Percentiles rank a stretch among this genome's conserved stretches.
These are phyloP conservation scores for Tetradesmus lagerheimii DNA, from an alignment of 139 green algal species.

Conservation along the genomic window DNA sequence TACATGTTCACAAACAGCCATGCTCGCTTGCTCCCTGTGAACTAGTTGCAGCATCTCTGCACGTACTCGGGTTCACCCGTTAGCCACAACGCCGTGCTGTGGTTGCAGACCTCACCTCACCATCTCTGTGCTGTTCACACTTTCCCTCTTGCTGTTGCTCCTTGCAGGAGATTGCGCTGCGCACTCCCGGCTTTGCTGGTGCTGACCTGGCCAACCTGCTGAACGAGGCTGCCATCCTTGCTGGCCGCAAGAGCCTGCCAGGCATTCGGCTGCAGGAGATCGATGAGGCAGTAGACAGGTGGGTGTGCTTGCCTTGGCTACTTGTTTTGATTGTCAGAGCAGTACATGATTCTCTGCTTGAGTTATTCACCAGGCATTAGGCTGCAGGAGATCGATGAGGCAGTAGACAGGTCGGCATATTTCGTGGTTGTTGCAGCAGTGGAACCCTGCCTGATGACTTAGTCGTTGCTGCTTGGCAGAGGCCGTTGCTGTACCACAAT, in stretches of 20 bases:
- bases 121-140: not conserved
- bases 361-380: constrained; percentile 65
- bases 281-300: constrained; percentile 97
- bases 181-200: constrained; percentile 84
- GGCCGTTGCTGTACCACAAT: no score
- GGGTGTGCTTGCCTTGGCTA: constrained; percentile 48
- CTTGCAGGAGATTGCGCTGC: constrained; percentile 36
- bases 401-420: constrained; percentile 93
- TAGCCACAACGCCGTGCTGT: no score
- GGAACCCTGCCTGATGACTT: no score
- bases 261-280: constrained; percentile 88
- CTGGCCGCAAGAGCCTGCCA: constrained; percentile 86
- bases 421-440: no score
- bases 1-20: no score
- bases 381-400: constrained; percentile 95
- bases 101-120: no score
- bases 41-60: no score
- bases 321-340: no score
- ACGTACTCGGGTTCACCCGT: no score
- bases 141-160: not conserved
- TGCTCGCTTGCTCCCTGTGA: no score
- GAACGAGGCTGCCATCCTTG: constrained; percentile 99
- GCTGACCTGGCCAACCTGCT: constrained; percentile 99
- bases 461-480: no score
- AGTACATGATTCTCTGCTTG: no score